A percentile compares a stretch with the other conserved stretches of the same genome.
Evolutionary conservation across 148 eudicot genomes (phyloP).

Genomic region (Cornus kousa): DNA sequence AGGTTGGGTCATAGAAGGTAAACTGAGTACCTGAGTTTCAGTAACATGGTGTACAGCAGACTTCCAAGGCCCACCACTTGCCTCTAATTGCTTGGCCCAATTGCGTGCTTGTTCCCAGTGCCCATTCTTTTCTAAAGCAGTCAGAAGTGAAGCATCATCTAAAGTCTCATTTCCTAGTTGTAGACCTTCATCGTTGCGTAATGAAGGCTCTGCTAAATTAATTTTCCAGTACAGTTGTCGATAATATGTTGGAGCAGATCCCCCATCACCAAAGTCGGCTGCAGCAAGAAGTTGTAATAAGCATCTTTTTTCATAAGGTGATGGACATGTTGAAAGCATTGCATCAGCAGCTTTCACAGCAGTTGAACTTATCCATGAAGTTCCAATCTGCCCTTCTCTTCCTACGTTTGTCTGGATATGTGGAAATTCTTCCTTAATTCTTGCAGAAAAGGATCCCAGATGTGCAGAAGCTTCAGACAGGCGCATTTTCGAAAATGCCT

Average conservation of each 20-base stretch:
- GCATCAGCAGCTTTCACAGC: slow-evolving; percentile 92
- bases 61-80: slow-evolving; percentile 78
- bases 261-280: slow-evolving; percentile 89
- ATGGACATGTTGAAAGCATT: slow-evolving; percentile 77
- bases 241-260: slow-evolving; percentile 64
- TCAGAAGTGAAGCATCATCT: slow-evolving; percentile 85
- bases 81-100: slow-evolving; percentile 90
- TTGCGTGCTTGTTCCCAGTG: slow-evolving; percentile 94
- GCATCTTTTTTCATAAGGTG: slow-evolving; percentile 93
- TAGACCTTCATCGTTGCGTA: slow-evolving; percentile 68
- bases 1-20: not conserved
- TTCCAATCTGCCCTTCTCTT: slow-evolving; percentile 48
- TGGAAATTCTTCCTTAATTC: slow-evolving; percentile 73
- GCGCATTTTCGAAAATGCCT: slow-evolving; percentile 99
- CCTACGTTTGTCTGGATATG: slow-evolving; percentile 31
- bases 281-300: slow-evolving; percentile 80
- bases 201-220: slow-evolving; percentile 82
- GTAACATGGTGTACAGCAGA: slow-evolving; percentile 84
- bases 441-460: slow-evolving; percentile 78
- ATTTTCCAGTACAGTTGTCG: slow-evolving; percentile 88
- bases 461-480: slow-evolving; percentile 92
- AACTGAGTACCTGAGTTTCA: slow-evolving; percentile 72
- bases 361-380: slow-evolving; percentile 72
- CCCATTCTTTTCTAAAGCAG: slow-evolving; percentile 75
- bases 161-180: slow-evolving; percentile 72